These are phyloP conservation scores for Trichoderma erinaceum DNA, from an alignment of 495 filamentous ascomycete genomes.

Conservation along the genomic window DNA sequence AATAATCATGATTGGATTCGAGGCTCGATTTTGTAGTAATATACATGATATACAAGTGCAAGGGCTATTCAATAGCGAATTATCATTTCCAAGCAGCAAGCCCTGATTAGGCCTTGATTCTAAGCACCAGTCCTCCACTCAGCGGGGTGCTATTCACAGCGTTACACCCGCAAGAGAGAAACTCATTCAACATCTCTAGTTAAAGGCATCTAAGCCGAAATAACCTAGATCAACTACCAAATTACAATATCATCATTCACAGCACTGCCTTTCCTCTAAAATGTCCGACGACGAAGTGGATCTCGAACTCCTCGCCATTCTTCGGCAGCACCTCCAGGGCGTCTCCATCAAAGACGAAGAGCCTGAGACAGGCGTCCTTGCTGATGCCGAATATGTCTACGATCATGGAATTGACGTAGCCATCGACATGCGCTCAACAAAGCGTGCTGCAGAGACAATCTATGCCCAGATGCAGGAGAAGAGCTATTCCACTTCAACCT, in stretches of 20 bases:
- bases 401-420: constrained; percentile 92
- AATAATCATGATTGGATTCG: background rate
- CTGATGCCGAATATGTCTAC: constrained; percentile 78
- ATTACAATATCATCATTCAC: background rate
- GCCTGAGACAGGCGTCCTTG: constrained; percentile 75
- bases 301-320: constrained; percentile 76
- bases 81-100: background rate
- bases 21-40: no score
- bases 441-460: constrained; percentile 72
- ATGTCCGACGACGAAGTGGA: constrained; percentile 92
- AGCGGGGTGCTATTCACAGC: constrained; percentile 12
- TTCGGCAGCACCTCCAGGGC: constrained; percentile 70
- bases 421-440: constrained; percentile 68
- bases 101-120: background rate
- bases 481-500: constrained; percentile 72
- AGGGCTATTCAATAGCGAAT: background rate
- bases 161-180: background rate
- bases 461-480: constrained; percentile 76
- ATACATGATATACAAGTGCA: no score
- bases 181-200: background rate
- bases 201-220: background rate
- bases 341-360: constrained; percentile 40
- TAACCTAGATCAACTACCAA: background rate
- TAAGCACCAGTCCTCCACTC: background rate
- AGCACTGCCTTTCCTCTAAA: constrained; percentile 4